Conservation (phyloP, 805 yeast species). For the Lachancea nothofagi region DNA sequence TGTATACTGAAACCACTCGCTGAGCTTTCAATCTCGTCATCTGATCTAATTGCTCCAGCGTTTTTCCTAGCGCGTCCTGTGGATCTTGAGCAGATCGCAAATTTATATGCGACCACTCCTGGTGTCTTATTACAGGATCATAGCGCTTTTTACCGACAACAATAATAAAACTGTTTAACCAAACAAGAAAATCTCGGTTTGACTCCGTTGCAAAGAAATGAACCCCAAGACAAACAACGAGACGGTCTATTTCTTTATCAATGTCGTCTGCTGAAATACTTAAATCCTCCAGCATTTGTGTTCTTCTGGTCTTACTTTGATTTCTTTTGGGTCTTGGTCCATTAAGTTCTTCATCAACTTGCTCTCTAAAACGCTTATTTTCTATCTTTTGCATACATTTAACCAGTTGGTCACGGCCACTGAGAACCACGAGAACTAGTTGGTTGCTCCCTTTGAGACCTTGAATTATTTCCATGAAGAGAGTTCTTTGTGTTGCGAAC, state of each 20-base stretch:
- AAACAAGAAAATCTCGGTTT: conserved; percentile 43
- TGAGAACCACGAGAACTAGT: conserved; percentile 41
- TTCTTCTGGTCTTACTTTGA: conserved; percentile 8
- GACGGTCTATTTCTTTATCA: conserved; percentile 7
- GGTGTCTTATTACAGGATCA: conserved; percentile 52
- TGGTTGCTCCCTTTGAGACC: conserved; percentile 22
- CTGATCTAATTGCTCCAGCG: conserved; percentile 51
- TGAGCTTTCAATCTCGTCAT: conserved; percentile 51
- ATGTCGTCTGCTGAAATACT: conserved; percentile 9
- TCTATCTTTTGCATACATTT: conserved; percentile 40
- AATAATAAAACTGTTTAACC: conserved; percentile 54
- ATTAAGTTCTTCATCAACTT: conserved; percentile 31
- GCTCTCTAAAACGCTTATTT: conserved; percentile 40
- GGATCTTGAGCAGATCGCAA: conserved; percentile 49
- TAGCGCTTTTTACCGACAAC: conserved; percentile 48
- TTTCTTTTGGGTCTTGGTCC: conserved; percentile 7
- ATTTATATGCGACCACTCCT: conserved; percentile 51
- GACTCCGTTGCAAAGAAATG: conserved; percentile 21
- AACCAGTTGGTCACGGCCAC: conserved; percentile 45
- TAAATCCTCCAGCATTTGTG: conserved; percentile 12
- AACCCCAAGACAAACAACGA: conserved; percentile 8
- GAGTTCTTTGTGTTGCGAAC: conserved; percentile 27
- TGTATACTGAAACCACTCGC: conserved; percentile 38
- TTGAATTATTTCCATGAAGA: conserved; percentile 23
- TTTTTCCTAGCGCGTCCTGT: conserved; percentile 42